Conservation (phyloP, 768 basidiomycete genomes). For the Russula lepida region DNA sequence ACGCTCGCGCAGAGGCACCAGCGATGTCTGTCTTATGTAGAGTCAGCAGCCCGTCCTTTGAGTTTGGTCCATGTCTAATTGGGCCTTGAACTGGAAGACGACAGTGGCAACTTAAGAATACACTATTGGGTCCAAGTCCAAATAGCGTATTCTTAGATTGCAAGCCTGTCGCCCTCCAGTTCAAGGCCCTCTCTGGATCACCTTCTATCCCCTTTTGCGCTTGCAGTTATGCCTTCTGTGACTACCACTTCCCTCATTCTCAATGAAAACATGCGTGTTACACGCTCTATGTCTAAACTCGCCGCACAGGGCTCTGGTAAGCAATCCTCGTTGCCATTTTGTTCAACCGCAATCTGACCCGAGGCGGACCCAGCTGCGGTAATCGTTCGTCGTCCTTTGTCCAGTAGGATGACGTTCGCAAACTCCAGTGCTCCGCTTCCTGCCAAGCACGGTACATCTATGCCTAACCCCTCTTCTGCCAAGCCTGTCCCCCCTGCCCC, state of each 20-base stretch:
- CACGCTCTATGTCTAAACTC: conserved; percentile 6
- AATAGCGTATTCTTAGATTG: background rate
- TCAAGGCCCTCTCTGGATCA: background rate
- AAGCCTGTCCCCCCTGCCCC: background rate
- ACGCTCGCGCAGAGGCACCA: too few species aligned
- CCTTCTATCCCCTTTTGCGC: background rate
- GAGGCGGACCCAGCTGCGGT: background rate
- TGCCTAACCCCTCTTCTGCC: background rate
- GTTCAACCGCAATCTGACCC: background rate
- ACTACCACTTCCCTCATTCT: conserved; percentile 10
- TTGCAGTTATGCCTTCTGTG: conserved; percentile 1
- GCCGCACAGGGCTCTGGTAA: conserved; percentile 2
- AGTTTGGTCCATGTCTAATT: too few species aligned
- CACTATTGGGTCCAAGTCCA: background rate
- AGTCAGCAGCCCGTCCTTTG: too few species aligned
- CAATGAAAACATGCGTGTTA: conserved; percentile 12
- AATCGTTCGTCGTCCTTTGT: conserved; percentile 12
- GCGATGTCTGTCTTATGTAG: too few species aligned
- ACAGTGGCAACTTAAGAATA: too few species aligned
- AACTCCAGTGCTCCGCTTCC: background rate
- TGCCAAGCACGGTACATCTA: background rate
- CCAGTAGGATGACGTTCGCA: background rate
- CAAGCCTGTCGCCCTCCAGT: background rate
- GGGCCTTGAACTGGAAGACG: too few species aligned
- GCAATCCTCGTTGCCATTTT: background rate